Conservation (phyloP, 2,329 filamentous ascomycete genomes). For the Colletotrichum sp. region DNA sequence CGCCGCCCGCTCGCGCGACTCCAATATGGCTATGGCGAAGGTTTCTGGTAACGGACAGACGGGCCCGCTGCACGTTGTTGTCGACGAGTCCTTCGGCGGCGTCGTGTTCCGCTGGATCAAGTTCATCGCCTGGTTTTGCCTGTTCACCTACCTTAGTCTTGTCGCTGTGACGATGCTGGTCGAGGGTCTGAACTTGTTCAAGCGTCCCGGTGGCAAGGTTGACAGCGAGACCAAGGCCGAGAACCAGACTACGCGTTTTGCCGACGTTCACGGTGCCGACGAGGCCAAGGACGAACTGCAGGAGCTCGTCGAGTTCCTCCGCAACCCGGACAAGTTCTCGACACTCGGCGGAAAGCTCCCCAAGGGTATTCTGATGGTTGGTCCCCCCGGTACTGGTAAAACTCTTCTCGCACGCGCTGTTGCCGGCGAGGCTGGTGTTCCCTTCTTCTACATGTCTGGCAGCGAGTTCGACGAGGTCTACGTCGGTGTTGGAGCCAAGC, state of each 20-base stretch:
- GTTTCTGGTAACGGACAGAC: slow-evolving; percentile 69
- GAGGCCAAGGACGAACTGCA: slow-evolving; percentile 98
- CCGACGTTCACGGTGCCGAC: slow-evolving; percentile 94
- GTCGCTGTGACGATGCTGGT: slow-evolving; percentile 82
- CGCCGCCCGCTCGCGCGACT: slow-evolving; percentile 72
- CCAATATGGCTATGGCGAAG: slow-evolving; percentile 63
- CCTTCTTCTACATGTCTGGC: slow-evolving; percentile 99
- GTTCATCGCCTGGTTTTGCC: slow-evolving; percentile 79
- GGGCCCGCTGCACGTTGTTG: slow-evolving; percentile 91
- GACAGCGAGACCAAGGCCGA: slow-evolving; percentile 90
- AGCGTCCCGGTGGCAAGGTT: slow-evolving; percentile 75
- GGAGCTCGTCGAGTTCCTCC: slow-evolving; percentile 94
- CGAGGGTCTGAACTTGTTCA: slow-evolving; percentile 79
- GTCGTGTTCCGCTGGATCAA: slow-evolving; percentile 91
- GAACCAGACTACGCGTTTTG: slow-evolving; percentile 88
- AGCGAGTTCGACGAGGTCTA: slow-evolving; percentile 99
- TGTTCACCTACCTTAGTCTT: slow-evolving; percentile 80
- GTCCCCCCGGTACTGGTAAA: slow-evolving; percentile 96
- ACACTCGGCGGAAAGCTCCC: slow-evolving; percentile 95
- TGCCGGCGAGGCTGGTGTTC: slow-evolving; percentile 94
- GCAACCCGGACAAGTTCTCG: slow-evolving; percentile 91
- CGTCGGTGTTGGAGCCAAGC: slow-evolving; percentile 94
- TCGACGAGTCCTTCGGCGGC: slow-evolving; percentile 84
- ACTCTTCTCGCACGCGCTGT: slow-evolving; percentile 94
- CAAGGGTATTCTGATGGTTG: slow-evolving; percentile 94